Percentiles rank a stretch among this genome's conserved stretches.
These are phyloP conservation scores for Coemansia sp. DNA, from an alignment of 192 early-diverging fungal genomes.

Conservation along the genomic window DNA sequence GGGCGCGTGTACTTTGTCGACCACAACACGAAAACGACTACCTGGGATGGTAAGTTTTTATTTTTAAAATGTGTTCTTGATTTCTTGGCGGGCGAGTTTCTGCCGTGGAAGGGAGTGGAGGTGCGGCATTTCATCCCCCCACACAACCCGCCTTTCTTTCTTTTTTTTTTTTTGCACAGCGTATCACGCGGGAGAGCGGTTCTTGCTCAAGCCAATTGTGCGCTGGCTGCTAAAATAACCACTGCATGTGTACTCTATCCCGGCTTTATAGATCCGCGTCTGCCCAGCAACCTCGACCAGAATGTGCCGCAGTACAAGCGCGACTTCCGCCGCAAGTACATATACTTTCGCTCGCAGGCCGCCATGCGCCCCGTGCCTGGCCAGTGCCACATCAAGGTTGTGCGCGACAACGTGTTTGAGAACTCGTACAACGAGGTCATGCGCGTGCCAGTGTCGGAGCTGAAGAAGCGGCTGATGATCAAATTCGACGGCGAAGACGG, in stretches of 20 bases:
- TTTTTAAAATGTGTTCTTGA: slow-evolving; percentile 5
- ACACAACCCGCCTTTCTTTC: too few relatives aligned
- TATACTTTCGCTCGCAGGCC: slow-evolving; percentile 95
- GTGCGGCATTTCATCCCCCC: not conserved
- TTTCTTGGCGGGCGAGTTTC: slow-evolving; percentile 6
- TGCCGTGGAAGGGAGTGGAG: not conserved
- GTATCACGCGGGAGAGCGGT: not conserved
- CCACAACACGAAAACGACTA: slow-evolving; percentile 97
- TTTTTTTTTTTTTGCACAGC: too few relatives aligned
- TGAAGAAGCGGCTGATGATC: slow-evolving; percentile 98
- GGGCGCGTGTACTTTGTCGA: slow-evolving; percentile 98
- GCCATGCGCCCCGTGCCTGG: slow-evolving; percentile 86
- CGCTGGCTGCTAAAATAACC: not conserved
- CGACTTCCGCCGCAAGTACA: slow-evolving; percentile 96
- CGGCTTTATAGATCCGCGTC: slow-evolving; percentile 63
- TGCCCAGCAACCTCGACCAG: slow-evolving; percentile 82
- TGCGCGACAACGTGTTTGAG: slow-evolving; percentile 90
- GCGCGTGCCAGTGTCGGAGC: slow-evolving; percentile 85
- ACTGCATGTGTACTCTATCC: not conserved
- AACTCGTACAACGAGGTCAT: slow-evolving; percentile 96
- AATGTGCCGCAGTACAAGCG: slow-evolving; percentile 99
- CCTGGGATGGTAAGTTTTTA: slow-evolving; percentile 83
- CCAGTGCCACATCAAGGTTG: slow-evolving; percentile 92
- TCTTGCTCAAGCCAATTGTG: not conserved
- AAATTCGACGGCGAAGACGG: slow-evolving; percentile 99